Base-by-base conservation (phyloP, 169 alveolate species). In the Eimeria maxima region DNA sequence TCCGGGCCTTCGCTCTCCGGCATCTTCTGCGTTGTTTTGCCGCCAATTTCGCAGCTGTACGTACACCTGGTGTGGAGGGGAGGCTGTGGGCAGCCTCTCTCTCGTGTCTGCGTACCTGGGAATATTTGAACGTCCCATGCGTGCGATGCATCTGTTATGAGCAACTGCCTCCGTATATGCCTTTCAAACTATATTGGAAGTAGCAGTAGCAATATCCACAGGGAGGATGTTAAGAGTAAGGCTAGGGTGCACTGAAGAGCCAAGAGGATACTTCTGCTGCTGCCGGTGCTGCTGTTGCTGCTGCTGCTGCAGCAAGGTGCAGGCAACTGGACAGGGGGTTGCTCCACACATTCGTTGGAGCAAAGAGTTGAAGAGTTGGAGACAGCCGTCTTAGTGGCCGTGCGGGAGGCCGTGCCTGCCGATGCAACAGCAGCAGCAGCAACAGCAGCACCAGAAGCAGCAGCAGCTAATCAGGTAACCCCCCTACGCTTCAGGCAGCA, bases 21-120 rank as follows among this genome's bases (percentile, higher is more conserved):
- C 65, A 78, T 45, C n/a, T 78, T 8, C 88, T 78, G 65, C 88
- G 63, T 14, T 78, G 67, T 27, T 78, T 78, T 78, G 88, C 88
- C 20, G 65, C 65, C 7, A 44, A 44, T 65, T 78, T 78, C 65
- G 88, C 88, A 78, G 88, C 88, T 78, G 88, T 78, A 78, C 65
- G 57, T 50, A 50, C 57, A 50, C 57, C 57, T 50, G 57, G 18
- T 50, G n/a, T n/a, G n/a, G n/a, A n/a, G n/a, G n/a, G n/a, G n/a
- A n/a, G n/a, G n/a, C n/a, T n/a, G n/a, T n/a, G n/a, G n/a, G n/a
- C n/a, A n/a, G n/a, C n/a, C n/a, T n/a, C n/a, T n/a, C n/a, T n/a
- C n/a, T n/a, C n/a, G n/a, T n/a, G n/a, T n/a, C n/a, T n/a, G n/a
- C n/a, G n/a, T n/a, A n/a, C n/a, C n/a, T n/a, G n/a, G n/a, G n/a